Base-by-base conservation (phyloP, 805 yeast species). In the Naumovozyma baii region DNA sequence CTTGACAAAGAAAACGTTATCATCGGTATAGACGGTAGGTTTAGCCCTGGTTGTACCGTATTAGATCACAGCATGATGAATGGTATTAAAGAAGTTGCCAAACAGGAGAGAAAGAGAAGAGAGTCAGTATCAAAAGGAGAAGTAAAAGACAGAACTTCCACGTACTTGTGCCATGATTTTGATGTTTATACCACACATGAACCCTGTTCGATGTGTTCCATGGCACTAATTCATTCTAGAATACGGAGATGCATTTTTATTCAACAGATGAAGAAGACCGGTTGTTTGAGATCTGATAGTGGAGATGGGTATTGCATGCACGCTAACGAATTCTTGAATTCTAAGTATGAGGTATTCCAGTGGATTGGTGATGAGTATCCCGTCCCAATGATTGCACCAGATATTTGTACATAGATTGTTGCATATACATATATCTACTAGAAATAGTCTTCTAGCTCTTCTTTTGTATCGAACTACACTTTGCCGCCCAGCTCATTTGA, bases 191-290 rank as follows among this genome's bases (percentile, higher is more conserved):
- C 94, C 1, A 82, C 95, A 0, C 95, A 87, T 56, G 98, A 92
- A 59, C 98, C 98, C 0, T 92, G 98, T 53, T 74, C 85, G 0
- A 92, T 90, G 96, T 92, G 98, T 54, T 65, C 84, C 5, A 92
- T 92, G 98, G 97, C 97, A 0, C 66, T 92, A 31, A 79, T 88
- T 9, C 98, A 92, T 57, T 90, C 97, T 1, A 68, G 98, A 36
- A 72, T 92, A 0, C 71, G 76, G 13, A 67, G 86, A 38, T 63
- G 90, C 26, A 63, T 83, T 1, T 90, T 78, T 59, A 48, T 83
- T 14, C 62, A 64, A 31, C 63, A 72, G 2, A 70, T 73, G 46
- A 47, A 51, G 0, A 42, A 43, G 18, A 75, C 83, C 0, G 87
- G 85, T 5, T 75, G 73, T 2, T 66, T 79, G 29, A 72, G 66